Base-by-base conservation (phyloP, 192 early-diverging fungal species). In the Podila epigama region DNA sequence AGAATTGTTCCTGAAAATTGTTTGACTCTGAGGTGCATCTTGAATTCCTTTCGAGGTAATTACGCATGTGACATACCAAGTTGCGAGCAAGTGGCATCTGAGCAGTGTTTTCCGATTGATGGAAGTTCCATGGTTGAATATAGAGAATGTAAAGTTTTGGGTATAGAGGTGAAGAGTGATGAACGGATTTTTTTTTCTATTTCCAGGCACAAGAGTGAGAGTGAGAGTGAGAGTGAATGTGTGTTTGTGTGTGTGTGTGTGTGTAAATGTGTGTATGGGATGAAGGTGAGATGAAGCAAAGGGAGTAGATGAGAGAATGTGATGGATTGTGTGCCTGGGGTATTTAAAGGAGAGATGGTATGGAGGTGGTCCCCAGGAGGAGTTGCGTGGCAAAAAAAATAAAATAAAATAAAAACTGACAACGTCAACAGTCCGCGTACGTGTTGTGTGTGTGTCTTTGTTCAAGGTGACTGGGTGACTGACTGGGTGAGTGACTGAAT, bases 71-170 rank as follows among this genome's bases (percentile, higher is more conserved):
- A 1, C 61, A 37, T 73, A 83, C 82, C 82, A 25, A 92, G 81
- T 50, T 84, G 84, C 33, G 77, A 71, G 62, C 92, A 93, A 13
- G 60, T 65, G 20, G 68, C n/a, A n/a, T 84, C 68, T 1, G 86
- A 80, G 68, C 92, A 93, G 42, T 91, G 85, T 51, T 86, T 81
- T 58, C 92, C 92, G 54, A 90, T 66, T 37, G 89, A 82, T n/a
- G 87, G 89, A 28, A 93, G 70, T 66, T 91, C 92, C 92, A 93
- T 93, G 28, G 29, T 75, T 25, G 12, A 54, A 48, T 37, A 56
- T 53, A 11, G 22, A 22, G 15, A 12, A 29, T 18, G 18, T 11
- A 18, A 11, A 25, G 20, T 15, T 41, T 25, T 2, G n/a, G n/a
- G 25, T 12, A 6, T 27, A 39, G 13, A 25, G 2, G 39, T 16